Evolutionary conservation across 805 yeast species (phyloP), one percentile per base, ranked within the genome.

Genomic region (Starmerella khaoyaiensis): DNA sequence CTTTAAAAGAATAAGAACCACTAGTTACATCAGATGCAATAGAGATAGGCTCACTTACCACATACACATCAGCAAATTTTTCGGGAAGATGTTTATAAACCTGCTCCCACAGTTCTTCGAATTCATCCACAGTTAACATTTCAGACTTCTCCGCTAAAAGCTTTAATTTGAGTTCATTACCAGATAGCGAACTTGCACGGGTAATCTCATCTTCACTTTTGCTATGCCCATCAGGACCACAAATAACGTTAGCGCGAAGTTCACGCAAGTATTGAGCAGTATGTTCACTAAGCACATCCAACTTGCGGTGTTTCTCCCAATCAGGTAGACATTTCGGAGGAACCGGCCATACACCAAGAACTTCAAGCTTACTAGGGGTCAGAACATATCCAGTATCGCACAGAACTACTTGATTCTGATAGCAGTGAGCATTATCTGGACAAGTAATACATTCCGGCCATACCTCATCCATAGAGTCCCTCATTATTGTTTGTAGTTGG

Each of bases 341-440:
- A 3, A 74, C 50, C 9, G 90, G 81, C 17, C 80, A 58, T 12
- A 71, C 39, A 4, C 80, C 77, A 40, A 67, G 63, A 22, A 72
- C 53, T 27, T 71, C 60, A 45, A 69, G 64, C 68, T 75, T 68
- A 12, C 77, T 76, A 36, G 67, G 62, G 27, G 52, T 51, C 24
- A 62, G 65, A 31, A 70, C 55, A 52, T 63, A 79, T 39, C 77
- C 93, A 31, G 74, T 75, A 48, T 71, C 74, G 58, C 98, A 87
- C 39, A 68, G 73, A 7, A 80, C 51, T 35, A 67, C 62, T 49
- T 79, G 62, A 31, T 65, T 54, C 18, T 73, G 71, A 45, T 67
- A 72, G 58, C 97, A 87, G 26, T 71, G 63, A 0, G 86, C 90
- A 58, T 86, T 76, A 3, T 65, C 69, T 2, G 97, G 96, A 54